phyloP scores from a whole-genome alignment of 768 basidiomycete genomes.

The Tylopilus subfusipes region DNA sequence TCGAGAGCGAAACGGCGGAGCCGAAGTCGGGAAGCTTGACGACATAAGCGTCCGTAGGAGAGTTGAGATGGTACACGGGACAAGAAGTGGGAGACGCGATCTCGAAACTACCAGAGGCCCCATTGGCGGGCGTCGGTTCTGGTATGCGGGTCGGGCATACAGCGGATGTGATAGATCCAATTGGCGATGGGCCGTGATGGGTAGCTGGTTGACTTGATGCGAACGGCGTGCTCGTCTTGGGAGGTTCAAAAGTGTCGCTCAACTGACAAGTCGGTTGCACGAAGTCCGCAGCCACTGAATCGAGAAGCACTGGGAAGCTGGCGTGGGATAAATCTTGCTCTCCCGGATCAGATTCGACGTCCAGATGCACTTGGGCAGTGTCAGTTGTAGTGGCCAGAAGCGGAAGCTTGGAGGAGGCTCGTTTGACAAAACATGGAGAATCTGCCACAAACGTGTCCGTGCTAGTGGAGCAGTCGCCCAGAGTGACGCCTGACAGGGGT shows the following conservation, averaged over 20 bases:
- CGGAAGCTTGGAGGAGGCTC: conserved; percentile 1
- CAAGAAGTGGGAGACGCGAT: conserved; percentile 5
- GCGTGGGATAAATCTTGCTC: neutral
- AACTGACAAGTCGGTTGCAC: neutral
- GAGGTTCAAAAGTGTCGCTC: conserved; percentile 11
- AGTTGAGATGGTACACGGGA: conserved; percentile 3
- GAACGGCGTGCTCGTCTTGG: conserved; percentile 18
- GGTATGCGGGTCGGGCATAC: neutral
- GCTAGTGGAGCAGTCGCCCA: conserved; percentile 13
- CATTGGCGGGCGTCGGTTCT: neutral
- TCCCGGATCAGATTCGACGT: neutral
- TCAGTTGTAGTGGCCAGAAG: neutral
- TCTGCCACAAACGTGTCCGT: conserved; percentile 24
- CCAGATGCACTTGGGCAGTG: neutral
- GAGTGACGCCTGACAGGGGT: conserved; percentile 5
- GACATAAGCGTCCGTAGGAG: neutral
- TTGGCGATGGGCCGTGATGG: neutral
- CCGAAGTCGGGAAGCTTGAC: conserved; percentile 17
- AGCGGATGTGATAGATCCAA: neutral
- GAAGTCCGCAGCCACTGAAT: neutral
- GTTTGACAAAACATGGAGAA: conserved; percentile 17
- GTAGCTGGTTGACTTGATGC: neutral
- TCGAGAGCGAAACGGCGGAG: neutral
- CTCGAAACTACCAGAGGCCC: neutral
- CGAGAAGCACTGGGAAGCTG: neutral